Evolutionary conservation across 169 alveolate genomes (phyloP).

Genomic region (Plasmodium vivax): DNA sequence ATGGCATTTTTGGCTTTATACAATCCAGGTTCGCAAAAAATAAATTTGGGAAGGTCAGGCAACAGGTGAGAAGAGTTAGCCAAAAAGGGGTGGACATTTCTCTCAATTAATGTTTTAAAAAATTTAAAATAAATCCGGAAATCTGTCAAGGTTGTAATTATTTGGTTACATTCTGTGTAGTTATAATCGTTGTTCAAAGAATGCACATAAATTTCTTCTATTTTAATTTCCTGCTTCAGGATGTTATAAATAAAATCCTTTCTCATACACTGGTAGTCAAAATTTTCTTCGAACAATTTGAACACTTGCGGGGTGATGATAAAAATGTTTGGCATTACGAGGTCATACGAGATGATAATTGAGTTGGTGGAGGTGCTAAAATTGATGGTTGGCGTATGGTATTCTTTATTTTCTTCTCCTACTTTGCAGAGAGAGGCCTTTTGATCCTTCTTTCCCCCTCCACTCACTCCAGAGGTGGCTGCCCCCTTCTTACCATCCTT

Average conservation of each 20-base stretch:
- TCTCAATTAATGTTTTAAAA: conserved; percentile 60
- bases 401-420: conserved; percentile 4
- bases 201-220: conserved; percentile 69
- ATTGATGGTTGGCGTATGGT: not conserved
- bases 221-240: conserved; percentile 67
- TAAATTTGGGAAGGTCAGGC: conserved; percentile 49
- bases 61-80: conserved; percentile 38
- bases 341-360: conserved; percentile 31
- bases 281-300: conserved; percentile 65
- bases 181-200: conserved; percentile 46
- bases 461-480: not conserved
- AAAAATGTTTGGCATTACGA: conserved; percentile 49
- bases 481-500: not conserved
- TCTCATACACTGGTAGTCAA: conserved; percentile 63
- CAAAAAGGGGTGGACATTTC: conserved; percentile 67
- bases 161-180: conserved; percentile 67
- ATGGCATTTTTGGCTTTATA: conserved; percentile 40
- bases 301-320: conserved; percentile 70
- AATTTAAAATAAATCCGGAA: conserved; percentile 62
- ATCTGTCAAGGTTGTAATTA: conserved; percentile 61
- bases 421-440: not conserved
- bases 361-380: conserved; percentile 22
- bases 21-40: conserved; percentile 35
- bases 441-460: not conserved
- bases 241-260: conserved; percentile 70